Evolutionary conservation across 441 rosid genomes (phyloP).

Genomic region (Corymbia calophylla): DNA sequence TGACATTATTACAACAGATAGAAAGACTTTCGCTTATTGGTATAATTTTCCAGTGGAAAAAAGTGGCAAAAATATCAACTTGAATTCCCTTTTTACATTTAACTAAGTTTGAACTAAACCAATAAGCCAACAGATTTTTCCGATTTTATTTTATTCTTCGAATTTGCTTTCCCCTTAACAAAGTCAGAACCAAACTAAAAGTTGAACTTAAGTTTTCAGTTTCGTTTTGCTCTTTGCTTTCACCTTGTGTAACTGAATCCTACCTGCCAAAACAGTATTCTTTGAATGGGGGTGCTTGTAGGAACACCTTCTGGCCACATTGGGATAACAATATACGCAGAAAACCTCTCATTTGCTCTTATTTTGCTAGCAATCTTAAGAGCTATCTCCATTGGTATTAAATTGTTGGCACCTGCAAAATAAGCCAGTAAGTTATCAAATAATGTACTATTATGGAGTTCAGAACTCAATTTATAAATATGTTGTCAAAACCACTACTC

Average conservation of each 20-base stretch:
- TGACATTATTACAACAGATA: not conserved
- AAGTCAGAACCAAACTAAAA: not conserved
- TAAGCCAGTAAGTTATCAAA: not conserved
- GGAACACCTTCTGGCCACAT: slow-evolving; percentile 81
- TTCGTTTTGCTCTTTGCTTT: not conserved
- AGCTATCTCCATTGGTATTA: slow-evolving; percentile 70
- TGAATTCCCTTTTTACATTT: not conserved
- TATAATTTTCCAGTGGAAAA: not conserved
- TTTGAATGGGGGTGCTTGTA: slow-evolving; percentile 36
- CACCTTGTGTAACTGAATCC: not conserved
- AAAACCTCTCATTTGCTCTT: slow-evolving; percentile 56
- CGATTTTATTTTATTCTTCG: not conserved
- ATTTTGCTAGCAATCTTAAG: slow-evolving; percentile 65
- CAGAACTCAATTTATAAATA: not conserved
- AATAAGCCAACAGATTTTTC: not conserved
- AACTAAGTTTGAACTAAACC: not conserved
- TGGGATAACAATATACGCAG: slow-evolving; percentile 66
- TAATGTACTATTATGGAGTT: not conserved
- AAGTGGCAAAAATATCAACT: not conserved
- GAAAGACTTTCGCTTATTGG: not conserved
- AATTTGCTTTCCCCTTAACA: not conserved
- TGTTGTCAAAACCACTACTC: not conserved
- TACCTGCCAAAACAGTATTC: slow-evolving; percentile 79
- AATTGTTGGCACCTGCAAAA: slow-evolving; percentile 61
- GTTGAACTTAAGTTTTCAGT: not conserved